phyloP scores from a whole-genome alignment of 148 eudicot species.

The Diospyros kaki region DNA sequence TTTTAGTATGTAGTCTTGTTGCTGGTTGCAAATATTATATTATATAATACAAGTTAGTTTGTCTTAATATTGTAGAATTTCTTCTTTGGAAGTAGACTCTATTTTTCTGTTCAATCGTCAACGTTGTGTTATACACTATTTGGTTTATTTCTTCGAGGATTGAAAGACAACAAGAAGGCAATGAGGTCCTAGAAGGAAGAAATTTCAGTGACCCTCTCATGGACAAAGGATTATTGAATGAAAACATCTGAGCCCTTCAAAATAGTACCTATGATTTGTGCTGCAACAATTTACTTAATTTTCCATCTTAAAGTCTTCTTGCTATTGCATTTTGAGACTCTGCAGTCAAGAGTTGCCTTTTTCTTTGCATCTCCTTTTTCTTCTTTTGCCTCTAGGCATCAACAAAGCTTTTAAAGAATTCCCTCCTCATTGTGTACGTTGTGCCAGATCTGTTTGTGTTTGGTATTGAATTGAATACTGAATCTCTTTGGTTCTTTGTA shows the following conservation, averaged over 20 bases:
- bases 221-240: neutral
- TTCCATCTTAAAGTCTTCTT: neutral
- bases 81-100: neutral
- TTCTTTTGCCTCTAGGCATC: neutral
- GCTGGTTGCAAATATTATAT: neutral
- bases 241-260: neutral
- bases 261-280: neutral
- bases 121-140: neutral
- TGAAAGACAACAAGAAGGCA: neutral
- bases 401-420: neutral
- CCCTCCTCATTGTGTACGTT: neutral
- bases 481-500: conserved; percentile 19
- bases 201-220: neutral
- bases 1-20: too few species aligned
- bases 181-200: neutral
- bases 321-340: neutral
- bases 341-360: neutral
- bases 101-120: neutral
- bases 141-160: neutral
- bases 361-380: neutral
- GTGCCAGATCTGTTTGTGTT: neutral
- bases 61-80: neutral
- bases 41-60: neutral
- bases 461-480: conserved; percentile 14
- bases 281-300: neutral